These are phyloP conservation scores for Tetrapisispora nanseiensis DNA, from an alignment of 805 yeast genomes.

Conservation along the genomic window DNA sequence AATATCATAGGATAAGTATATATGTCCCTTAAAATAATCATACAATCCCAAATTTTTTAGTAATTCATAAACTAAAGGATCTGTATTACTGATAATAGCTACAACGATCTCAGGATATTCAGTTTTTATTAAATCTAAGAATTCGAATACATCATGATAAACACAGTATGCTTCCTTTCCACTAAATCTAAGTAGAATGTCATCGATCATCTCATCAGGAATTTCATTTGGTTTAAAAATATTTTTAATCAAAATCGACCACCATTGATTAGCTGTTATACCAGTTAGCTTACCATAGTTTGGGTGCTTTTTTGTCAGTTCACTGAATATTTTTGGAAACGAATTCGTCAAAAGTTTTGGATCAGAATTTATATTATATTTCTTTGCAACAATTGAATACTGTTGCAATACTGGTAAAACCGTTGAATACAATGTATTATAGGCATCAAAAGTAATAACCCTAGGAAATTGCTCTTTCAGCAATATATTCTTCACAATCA, in stretches of 20 bases:
- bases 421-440: slow-evolving; percentile 56
- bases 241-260: slow-evolving; percentile 42
- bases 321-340: slow-evolving; percentile 30
- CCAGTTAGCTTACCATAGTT: slow-evolving; percentile 47
- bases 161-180: slow-evolving; percentile 43
- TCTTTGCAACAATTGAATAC: slow-evolving; percentile 40
- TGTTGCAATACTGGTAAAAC: slow-evolving; percentile 42
- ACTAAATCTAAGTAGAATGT: slow-evolving; percentile 40
- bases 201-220: slow-evolving; percentile 34
- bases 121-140: slow-evolving; percentile 30
- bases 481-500: background rate
- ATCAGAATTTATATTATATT: slow-evolving; percentile 34
- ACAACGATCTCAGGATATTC: slow-evolving; percentile 29
- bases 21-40: slow-evolving; percentile 32
- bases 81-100: slow-evolving; percentile 53
- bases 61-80: slow-evolving; percentile 39
- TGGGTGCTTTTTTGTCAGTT: slow-evolving; percentile 37
- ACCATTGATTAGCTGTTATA: slow-evolving; percentile 40
- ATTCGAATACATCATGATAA: slow-evolving; percentile 44
- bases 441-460: slow-evolving; percentile 56
- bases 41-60: slow-evolving; percentile 39
- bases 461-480: slow-evolving; percentile 9
- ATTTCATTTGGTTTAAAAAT: slow-evolving; percentile 32
- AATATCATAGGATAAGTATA: slow-evolving; percentile 49
- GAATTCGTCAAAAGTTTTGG: slow-evolving; percentile 17